Conservation (phyloP, 2,329 filamentous ascomycete species). For the Sporothrix euskadiensis region DNA sequence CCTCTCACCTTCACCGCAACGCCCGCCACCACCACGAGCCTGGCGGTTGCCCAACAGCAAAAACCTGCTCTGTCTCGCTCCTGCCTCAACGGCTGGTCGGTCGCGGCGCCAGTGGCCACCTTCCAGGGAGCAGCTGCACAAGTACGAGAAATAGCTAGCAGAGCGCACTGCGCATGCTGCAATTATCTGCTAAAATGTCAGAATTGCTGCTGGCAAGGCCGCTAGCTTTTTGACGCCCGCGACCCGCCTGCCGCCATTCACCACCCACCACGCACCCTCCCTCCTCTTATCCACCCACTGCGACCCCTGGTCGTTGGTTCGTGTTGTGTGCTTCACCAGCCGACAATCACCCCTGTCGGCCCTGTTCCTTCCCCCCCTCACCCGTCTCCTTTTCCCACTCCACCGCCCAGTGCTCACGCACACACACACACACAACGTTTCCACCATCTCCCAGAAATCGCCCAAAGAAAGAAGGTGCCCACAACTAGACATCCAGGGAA, state of each 20-base stretch:
- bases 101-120: background rate
- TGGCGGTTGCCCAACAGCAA: too few relatives aligned
- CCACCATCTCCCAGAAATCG: background rate
- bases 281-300: background rate
- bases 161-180: background rate
- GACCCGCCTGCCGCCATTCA: slow-evolving; percentile 10
- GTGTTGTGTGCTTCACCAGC: slow-evolving; percentile 25
- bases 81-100: background rate
- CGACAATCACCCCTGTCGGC: slow-evolving; percentile 16
- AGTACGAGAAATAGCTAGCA: background rate
- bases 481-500: background rate
- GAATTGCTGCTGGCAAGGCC: background rate
- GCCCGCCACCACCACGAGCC: slow-evolving; percentile 16
- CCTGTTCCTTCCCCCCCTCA: slow-evolving; percentile 6
- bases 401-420: slow-evolving; percentile 5
- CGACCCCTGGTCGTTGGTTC: slow-evolving; percentile 13
- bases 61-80: background rate
- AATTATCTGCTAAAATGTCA: background rate
- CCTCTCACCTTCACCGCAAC: slow-evolving; percentile 20
- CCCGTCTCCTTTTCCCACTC: slow-evolving; percentile 6
- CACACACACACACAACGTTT: background rate
- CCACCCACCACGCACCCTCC: background rate
- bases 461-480: background rate
- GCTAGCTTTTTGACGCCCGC: slow-evolving; percentile 14
- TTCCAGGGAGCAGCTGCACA: background rate